Conservation (phyloP, 1,139 yeast species). For the Blastobotrys niveus region DNA sequence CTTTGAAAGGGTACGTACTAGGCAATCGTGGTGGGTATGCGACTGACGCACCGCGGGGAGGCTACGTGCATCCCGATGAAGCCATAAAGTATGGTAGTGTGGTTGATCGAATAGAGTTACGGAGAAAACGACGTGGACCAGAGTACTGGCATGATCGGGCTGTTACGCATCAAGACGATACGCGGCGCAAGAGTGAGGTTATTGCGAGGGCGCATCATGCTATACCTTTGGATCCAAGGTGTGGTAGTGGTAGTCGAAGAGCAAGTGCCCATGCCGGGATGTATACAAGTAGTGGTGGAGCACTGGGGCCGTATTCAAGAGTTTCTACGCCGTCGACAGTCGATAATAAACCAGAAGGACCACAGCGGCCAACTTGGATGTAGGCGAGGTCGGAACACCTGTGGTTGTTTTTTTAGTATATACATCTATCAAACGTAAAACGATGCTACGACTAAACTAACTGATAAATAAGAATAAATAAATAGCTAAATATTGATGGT, state of each 20-base stretch:
- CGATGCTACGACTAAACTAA: too few species aligned
- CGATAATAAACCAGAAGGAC: not conserved
- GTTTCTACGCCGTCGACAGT: not conserved
- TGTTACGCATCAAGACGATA: not conserved
- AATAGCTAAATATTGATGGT: not conserved
- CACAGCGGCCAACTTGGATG: not conserved
- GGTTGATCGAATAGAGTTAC: not conserved
- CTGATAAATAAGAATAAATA: too few species aligned
- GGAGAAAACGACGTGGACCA: not conserved
- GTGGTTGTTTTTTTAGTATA: too few species aligned
- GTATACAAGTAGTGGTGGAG: too few species aligned
- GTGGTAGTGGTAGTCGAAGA: too few species aligned
- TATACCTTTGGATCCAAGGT: too few species aligned
- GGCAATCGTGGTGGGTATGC: constrained; percentile 5
- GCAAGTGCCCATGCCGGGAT: too few species aligned
- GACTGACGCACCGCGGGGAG: not conserved
- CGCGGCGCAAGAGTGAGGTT: not conserved
- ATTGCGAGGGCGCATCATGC: not conserved
- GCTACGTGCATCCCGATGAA: not conserved
- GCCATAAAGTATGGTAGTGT: not conserved
- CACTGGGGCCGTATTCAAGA: too few species aligned
- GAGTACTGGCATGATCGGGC: not conserved
- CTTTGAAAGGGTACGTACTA: constrained; percentile 1
- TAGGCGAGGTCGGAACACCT: too few species aligned
- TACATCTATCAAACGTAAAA: not conserved